Evolutionary conservation across 345 rosid genomes (phyloP), one percentile per base, ranked within the genome.

Genomic region (Xanthoceras sorbifolium): DNA sequence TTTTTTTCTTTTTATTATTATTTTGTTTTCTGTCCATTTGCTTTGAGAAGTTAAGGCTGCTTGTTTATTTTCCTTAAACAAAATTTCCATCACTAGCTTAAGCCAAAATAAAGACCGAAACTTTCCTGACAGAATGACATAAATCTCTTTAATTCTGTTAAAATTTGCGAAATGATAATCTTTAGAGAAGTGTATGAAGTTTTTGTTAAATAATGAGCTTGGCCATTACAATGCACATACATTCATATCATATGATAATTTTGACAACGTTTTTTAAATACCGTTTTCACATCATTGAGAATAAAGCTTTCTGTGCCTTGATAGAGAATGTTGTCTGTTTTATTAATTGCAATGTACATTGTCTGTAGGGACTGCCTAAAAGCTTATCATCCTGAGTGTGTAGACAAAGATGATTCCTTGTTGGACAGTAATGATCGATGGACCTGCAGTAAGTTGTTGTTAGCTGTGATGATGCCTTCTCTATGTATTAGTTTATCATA

Each of bases 321-420:
- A 72, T 38, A 60, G 12, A 18, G 40, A 3, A 29, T 62, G 32
- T 5, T 48, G 9, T 38, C 63, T 42, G 20, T 44, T 25, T 11
- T 11, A 31, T 65, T 34, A 61, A 50, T 38, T 75, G 3, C 22
- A 14, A 40, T 76, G 22, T 63, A 23, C 50, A 23, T 20, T 83
- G 9, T 42, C 31, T 73, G 67, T 67, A 89, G 90, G 84, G 79
- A 79, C 65, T 90, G 90, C 57, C 69, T 77, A 9, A 88, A 90
- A 82, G 86, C 76, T 78, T 86, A 77, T 81, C 93, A 88, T 77
- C 82, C 84, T 0, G 28, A 29, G 0, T 90, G 90, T 64, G 86
- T 82, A 5, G 77, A 44, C 20, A 71, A 77, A 64, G 84, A 84
- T 54, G 84, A 78, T 70, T 76, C 86, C 44, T 76, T 84, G 26